phyloP scores from a whole-genome alignment of 495 filamentous ascomycete genomes.

The Penicillium atrosanguineum region DNA sequence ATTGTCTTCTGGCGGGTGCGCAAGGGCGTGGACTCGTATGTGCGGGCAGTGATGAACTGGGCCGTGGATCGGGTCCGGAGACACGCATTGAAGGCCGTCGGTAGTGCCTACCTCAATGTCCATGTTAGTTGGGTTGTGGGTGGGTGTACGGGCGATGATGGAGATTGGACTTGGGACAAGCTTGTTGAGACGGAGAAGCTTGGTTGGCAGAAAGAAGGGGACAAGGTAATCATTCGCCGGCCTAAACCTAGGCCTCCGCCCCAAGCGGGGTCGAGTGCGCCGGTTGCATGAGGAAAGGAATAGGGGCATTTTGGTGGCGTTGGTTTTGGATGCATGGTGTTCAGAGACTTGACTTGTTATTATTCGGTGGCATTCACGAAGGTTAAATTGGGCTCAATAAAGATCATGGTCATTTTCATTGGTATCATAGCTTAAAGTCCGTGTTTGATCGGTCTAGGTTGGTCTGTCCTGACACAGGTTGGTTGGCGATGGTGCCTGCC shows the following conservation, averaged over 20 bases:
- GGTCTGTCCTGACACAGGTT: slow-evolving; percentile 38
- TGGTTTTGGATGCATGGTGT: slow-evolving; percentile 13
- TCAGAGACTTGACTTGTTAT: slow-evolving; percentile 10
- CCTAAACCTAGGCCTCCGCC: slow-evolving; percentile 34
- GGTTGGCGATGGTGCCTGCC: slow-evolving; percentile 63
- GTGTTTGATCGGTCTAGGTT: slow-evolving; percentile 68
- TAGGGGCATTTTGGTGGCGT: slow-evolving; percentile 19
- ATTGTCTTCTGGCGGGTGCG: slow-evolving; percentile 70
- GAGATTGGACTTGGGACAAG: slow-evolving; percentile 69
- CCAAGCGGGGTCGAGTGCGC: not conserved
- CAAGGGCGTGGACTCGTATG: slow-evolving; percentile 71
- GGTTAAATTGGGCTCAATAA: slow-evolving; percentile 12
- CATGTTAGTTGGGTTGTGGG: slow-evolving; percentile 51
- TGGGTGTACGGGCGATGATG: slow-evolving; percentile 55
- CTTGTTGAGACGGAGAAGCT: slow-evolving; percentile 64
- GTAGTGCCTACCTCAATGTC: slow-evolving; percentile 73
- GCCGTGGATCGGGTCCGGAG: slow-evolving; percentile 66
- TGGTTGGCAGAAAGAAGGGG: slow-evolving; percentile 73
- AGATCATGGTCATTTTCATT: slow-evolving; percentile 11
- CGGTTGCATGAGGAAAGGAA: not conserved
- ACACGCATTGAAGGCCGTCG: slow-evolving; percentile 79
- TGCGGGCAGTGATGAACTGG: slow-evolving; percentile 74
- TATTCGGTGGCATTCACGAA: slow-evolving; percentile 11
- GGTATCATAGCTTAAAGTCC: slow-evolving; percentile 73
- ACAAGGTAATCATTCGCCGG: slow-evolving; percentile 69